Conservation (phyloP, 345 rosid genomes). For the Hevea brasiliensis region DNA sequence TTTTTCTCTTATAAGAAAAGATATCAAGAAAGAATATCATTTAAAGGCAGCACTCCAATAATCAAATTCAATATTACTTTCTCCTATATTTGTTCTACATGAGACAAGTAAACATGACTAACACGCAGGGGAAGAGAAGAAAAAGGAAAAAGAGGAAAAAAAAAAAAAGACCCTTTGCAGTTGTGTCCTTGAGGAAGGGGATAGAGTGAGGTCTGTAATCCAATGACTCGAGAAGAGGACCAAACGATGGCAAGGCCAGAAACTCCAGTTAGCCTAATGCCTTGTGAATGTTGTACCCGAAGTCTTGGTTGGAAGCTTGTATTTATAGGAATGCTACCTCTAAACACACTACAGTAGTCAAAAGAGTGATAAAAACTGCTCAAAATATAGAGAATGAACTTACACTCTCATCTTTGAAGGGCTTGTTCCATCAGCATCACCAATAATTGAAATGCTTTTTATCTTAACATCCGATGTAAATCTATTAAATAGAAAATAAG, state of each 20-base stretch:
- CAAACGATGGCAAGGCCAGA: background rate
- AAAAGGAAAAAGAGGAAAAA: background rate
- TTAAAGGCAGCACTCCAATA: background rate
- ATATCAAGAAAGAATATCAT: background rate
- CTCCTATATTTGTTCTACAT: background rate
- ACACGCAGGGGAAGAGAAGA: background rate
- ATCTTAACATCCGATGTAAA: slow-evolving; percentile 96
- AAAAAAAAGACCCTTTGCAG: background rate
- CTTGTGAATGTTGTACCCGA: background rate
- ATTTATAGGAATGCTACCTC: background rate
- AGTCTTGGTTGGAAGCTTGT: background rate
- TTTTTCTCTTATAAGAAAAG: background rate
- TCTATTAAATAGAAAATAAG: slow-evolving; percentile 35
- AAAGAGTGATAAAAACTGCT: background rate
- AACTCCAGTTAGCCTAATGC: background rate
- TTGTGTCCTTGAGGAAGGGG: background rate
- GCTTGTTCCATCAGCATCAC: slow-evolving; percentile 89
- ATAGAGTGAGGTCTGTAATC: background rate
- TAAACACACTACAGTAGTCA: background rate
- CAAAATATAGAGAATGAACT: slow-evolving; percentile 30
- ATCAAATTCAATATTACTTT: background rate
- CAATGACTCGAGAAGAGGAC: background rate
- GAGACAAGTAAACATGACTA: background rate
- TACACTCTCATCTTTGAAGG: slow-evolving; percentile 96
- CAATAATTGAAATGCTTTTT: slow-evolving; percentile 87